A percentile compares a stretch with the other conserved stretches of the same genome.
Conservation (phyloP, 2,329 filamentous ascomycete genomes). For the Dactylellina sp. region DNA sequence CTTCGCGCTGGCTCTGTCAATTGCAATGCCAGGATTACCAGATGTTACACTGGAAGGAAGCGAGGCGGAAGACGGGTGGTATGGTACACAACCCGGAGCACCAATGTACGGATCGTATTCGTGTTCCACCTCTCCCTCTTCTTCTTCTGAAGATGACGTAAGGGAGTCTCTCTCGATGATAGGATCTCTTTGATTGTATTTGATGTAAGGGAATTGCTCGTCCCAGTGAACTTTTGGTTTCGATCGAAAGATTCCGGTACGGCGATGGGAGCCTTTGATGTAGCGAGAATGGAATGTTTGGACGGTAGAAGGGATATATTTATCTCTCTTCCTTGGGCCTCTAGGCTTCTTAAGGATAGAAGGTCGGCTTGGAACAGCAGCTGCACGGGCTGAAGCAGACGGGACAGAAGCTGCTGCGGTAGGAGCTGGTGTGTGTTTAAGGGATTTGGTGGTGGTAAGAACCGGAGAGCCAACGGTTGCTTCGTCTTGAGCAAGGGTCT, state of each 20-base stretch:
- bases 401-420: conserved; percentile 2
- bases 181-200: conserved; percentile 2
- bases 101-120: conserved; percentile 15
- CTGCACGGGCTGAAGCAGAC: conserved; percentile 22
- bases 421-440: background rate
- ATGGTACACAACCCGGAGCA: conserved; percentile 8
- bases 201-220: background rate
- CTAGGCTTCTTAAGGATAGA: conserved; percentile 36
- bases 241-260: conserved; percentile 1
- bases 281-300: conserved; percentile 5
- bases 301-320: conserved; percentile 15
- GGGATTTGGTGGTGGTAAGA: background rate
- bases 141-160: background rate
- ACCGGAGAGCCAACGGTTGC: background rate
- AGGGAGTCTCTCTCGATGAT: background rate
- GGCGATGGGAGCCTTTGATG: conserved; percentile 6
- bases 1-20: conserved; percentile 1
- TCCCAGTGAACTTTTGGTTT: conserved; percentile 26
- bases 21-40: background rate
- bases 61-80: conserved; percentile 14
- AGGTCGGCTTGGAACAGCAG: conserved; percentile 13
- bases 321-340: conserved; percentile 15
- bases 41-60: background rate
- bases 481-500: conserved; percentile 13
- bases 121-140: background rate